Evolutionary conservation across 192 early-diverging fungal genomes (phyloP), one percentile per base, ranked within the genome.

Genomic region (Coemansia sp.): DNA sequence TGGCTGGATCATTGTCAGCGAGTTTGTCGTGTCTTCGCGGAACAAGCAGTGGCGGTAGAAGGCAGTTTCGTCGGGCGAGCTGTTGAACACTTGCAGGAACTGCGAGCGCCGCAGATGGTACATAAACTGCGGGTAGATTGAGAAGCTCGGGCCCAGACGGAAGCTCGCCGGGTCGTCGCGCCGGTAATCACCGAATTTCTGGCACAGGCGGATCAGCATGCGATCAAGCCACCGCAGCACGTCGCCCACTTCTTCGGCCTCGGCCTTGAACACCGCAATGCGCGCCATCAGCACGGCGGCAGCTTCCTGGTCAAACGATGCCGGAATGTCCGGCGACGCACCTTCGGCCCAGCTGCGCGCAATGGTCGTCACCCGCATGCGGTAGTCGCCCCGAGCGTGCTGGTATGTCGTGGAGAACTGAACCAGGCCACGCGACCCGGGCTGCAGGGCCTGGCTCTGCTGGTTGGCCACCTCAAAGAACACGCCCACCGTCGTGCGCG

Each of bases 121-220:
- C 97, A 99, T 99, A 63, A 99, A 99, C 76, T 98, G 96, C 52
- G 97, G 97, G 77, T 99, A 99, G 66, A 98, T 95, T 0, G 95
- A 94, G 69, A 99, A 99, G 79, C 93, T 96, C 54, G 92, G 88
- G 0, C 87, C 76, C 55, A 99, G 84, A 8, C 90, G 87, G 87
- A 99, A 99, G 45, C 89, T 90, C 12, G 86, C 82, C 21, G 94
- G 93, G 57, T 99, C 97, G 53, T 98, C 97, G 67, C 97, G 94
- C 10, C 93, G 83, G 84, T 92, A 99, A 56, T 95, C 93, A 15
- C 92, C 97, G 77, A 97, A 97, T 66, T 92, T 89, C 76, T 97
- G 95, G 83, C 97, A 99, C 75, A 99, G 79, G 5, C 97, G 91
- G 80, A 99, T 99, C 29, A 99, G 80, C 93, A 98, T 98, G 60